A percentile compares a stretch with the other conserved stretches of the same genome.
Evolutionary conservation across 306 rosid genomes (phyloP).

Genomic region (Potentilla sterilis): DNA sequence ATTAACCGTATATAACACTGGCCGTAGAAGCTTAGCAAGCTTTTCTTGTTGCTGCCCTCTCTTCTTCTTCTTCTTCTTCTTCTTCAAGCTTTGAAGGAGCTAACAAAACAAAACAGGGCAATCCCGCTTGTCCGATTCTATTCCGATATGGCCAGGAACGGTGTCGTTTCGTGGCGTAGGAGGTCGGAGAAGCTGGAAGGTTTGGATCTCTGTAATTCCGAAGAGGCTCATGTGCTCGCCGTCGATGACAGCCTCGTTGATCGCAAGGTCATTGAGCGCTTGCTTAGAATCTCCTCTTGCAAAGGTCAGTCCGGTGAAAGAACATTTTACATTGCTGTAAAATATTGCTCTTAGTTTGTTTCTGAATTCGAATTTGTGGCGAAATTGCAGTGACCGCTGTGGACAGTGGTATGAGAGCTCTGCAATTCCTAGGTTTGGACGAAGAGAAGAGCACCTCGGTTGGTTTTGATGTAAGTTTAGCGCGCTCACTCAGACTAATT

Average conservation of each 20-base stretch:
- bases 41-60: conserved; percentile 5
- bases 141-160: conserved; percentile 43
- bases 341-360: neutral
- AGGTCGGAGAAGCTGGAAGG: conserved; percentile 39
- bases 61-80: neutral
- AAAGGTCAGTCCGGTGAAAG: conserved; percentile 43
- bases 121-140: neutral
- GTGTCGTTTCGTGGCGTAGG: conserved; percentile 45
- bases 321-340: neutral
- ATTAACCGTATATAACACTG: conserved; percentile 38
- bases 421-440: conserved; percentile 78
- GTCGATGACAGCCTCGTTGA: conserved; percentile 94
- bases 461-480: conserved; percentile 51
- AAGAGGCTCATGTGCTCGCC: conserved; percentile 85
- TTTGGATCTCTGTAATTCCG: conserved; percentile 33
- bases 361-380: conserved; percentile 1
- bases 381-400: conserved; percentile 72
- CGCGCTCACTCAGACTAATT: neutral
- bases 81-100: neutral
- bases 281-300: conserved; percentile 75
- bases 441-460: conserved; percentile 57
- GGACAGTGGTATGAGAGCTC: conserved; percentile 89
- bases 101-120: neutral
- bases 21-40: conserved; percentile 28
- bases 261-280: conserved; percentile 79